phyloP scores from a whole-genome alignment of 1,284 basidiomycete species.

The Trametes sp. region DNA sequence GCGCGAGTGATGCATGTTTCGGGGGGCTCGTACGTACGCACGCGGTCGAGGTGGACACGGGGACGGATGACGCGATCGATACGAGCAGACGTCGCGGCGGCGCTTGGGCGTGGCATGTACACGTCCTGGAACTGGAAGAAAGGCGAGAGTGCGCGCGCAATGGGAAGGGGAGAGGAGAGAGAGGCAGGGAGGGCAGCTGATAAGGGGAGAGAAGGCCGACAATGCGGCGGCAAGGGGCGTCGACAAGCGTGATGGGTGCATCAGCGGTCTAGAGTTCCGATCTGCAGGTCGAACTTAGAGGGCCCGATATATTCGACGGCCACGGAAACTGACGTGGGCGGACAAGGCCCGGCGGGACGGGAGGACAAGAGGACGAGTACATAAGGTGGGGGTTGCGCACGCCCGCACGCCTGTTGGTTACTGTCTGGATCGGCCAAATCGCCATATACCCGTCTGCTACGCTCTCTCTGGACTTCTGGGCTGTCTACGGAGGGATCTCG shows the following conservation, averaged over 20 bases:
- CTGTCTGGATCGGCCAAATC: slow-evolving; percentile 11
- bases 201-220: slow-evolving; percentile 26
- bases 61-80: slow-evolving; percentile 9
- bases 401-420: slow-evolving; percentile 10
- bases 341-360: slow-evolving; percentile 17
- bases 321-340: slow-evolving; percentile 30
- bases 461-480: slow-evolving; percentile 5
- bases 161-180: slow-evolving; percentile 7
- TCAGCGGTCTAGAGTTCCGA: slow-evolving; percentile 29
- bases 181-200: slow-evolving; percentile 10
- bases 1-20: slow-evolving; percentile 12
- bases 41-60: not conserved
- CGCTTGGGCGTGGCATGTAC: not conserved
- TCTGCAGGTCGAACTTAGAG: slow-evolving; percentile 25
- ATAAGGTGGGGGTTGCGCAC: slow-evolving; percentile 28
- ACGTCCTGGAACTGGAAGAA: slow-evolving; percentile 2
- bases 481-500: slow-evolving; percentile 29
- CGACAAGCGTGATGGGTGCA: slow-evolving; percentile 8
- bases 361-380: slow-evolving; percentile 21
- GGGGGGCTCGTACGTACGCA: not conserved
- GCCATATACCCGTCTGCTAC: slow-evolving; percentile 16
- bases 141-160: not conserved
- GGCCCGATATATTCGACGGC: slow-evolving; percentile 35
- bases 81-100: not conserved
- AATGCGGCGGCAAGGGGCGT: slow-evolving; percentile 11